Evolutionary conservation across 257 asterid species (phyloP).

Genomic region (Salvia splendens): DNA sequence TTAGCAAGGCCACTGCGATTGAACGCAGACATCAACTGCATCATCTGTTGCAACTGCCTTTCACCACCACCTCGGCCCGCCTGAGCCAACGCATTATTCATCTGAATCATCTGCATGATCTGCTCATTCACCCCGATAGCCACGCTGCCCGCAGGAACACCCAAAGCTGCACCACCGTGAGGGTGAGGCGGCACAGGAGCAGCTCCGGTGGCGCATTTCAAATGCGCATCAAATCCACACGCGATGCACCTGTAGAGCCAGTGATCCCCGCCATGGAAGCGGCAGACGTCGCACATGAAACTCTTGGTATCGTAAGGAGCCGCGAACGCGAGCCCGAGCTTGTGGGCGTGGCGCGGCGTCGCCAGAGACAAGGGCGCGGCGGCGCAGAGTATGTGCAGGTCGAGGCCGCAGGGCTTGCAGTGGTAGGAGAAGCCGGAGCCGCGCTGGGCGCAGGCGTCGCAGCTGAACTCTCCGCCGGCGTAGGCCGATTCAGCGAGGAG

Average conservation of each 20-base stretch:
- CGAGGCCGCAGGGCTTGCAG: constrained; percentile 56
- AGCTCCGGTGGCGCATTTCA: constrained; percentile 48
- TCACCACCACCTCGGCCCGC: constrained; percentile 30
- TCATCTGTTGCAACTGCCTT: constrained; percentile 22
- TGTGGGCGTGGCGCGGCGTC: constrained; percentile 41
- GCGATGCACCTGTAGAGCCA: constrained; percentile 60
- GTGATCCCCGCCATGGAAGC: constrained; percentile 33
- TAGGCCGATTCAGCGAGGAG: constrained; percentile 49
- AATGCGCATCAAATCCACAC: constrained; percentile 62
- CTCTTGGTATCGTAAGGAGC: constrained; percentile 41
- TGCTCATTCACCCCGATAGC: constrained; percentile 11
- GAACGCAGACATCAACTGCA: constrained; percentile 24
- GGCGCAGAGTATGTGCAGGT: constrained; percentile 56
- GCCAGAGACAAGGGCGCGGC: constrained; percentile 39
- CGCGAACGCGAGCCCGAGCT: constrained; percentile 43
- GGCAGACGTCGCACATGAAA: constrained; percentile 53
- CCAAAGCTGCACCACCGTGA: constrained; percentile 18
- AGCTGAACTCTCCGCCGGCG: constrained; percentile 39
- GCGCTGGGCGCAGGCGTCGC: constrained; percentile 36
- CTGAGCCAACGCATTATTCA: constrained; percentile 33
- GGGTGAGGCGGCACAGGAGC: constrained; percentile 29
- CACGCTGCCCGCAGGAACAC: constrained; percentile 28
- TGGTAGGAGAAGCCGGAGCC: constrained; percentile 44
- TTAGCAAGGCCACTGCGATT: constrained; percentile 23
- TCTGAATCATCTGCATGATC: constrained; percentile 30